Percentiles rank a stretch among this genome's conserved stretches.
Evolutionary conservation across 2,329 filamentous ascomycete genomes (phyloP).

Genomic region (Fusarium succisae): DNA sequence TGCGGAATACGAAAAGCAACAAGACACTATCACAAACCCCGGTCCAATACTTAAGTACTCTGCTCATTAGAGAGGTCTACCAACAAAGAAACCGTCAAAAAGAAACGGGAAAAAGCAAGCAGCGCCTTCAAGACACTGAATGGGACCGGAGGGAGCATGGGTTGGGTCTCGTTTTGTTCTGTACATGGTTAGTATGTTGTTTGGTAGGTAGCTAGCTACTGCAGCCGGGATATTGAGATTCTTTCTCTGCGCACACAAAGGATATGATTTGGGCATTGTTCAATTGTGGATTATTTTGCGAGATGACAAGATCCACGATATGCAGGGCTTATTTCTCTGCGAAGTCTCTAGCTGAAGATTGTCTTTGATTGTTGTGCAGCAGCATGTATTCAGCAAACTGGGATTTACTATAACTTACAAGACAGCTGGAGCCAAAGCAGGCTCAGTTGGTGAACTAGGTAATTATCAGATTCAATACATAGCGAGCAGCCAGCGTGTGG

Average conservation of each 20-base stretch:
- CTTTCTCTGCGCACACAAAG: constrained; percentile 2
- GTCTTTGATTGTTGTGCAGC: background rate
- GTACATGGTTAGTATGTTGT: constrained; percentile 5
- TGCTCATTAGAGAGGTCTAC: background rate
- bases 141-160: constrained; percentile 16
- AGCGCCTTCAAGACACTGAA: constrained; percentile 14
- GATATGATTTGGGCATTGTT: background rate
- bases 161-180: constrained; percentile 1
- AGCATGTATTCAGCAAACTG: background rate
- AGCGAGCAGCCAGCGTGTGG: constrained; percentile 9
- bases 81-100: constrained; percentile 1
- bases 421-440: background rate
- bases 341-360: background rate
- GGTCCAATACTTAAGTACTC: background rate
- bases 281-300: background rate
- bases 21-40: constrained; percentile 5
- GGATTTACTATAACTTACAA: background rate
- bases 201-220: background rate
- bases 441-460: background rate
- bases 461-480: background rate
- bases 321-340: background rate
- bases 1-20: background rate
- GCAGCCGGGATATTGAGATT: constrained; percentile 7
- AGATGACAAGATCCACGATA: background rate
- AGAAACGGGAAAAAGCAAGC: constrained; percentile 6